Evolutionary conservation across 202 grass and related monocot genomes (phyloP), one percentile per base, ranked within the genome.

Genomic region (Setaria italica): DNA sequence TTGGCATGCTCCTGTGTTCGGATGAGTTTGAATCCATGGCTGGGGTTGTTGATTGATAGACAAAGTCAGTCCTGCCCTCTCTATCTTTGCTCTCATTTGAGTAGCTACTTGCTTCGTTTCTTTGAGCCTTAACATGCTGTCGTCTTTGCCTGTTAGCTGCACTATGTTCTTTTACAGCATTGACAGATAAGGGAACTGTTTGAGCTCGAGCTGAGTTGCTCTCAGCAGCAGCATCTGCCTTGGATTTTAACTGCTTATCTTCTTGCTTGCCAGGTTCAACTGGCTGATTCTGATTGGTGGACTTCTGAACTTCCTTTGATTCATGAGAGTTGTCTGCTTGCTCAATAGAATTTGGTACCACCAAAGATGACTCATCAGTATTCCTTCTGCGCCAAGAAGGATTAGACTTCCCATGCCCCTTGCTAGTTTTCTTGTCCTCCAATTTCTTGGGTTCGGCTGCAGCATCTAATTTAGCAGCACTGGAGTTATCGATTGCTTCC

Each of bases 311-410:
- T 85, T 67, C 47, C 11, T 87, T 70, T 29, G 74, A 78, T 62
- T 72, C 77, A 67, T 72, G 47, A 67, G 41, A 85, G 65, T 11
- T 76, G 45, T 82, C 63, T 86, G 41, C 55, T 82, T 59, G 68
- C 67, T 91, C 90, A 86, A 17, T 67, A 77, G 85, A 84, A 86
- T 80, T 85, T 47, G 81, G 77, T 62, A 79, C 64, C 64, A 83
- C 74, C 49, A 78, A 70, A 49, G 78, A 56, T 71, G 91, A 80
- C 82, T 96, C 97, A 88, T 87, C 66, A 84, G 93, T 72, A 89
- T 82, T 89, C 80, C 97, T 99, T 75, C 84, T 91, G 67, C 94
- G 91, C 97, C 97, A 99, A 74, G 97, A 96, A 79, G 97, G 51
- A 87, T 97, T 90, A 20, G 84, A 83, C 68, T 84, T 99, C 43